Evolutionary conservation across 768 basidiomycete genomes (phyloP), one percentile per base, ranked within the genome.

Genomic region (Rhizopogon salebrosus): DNA sequence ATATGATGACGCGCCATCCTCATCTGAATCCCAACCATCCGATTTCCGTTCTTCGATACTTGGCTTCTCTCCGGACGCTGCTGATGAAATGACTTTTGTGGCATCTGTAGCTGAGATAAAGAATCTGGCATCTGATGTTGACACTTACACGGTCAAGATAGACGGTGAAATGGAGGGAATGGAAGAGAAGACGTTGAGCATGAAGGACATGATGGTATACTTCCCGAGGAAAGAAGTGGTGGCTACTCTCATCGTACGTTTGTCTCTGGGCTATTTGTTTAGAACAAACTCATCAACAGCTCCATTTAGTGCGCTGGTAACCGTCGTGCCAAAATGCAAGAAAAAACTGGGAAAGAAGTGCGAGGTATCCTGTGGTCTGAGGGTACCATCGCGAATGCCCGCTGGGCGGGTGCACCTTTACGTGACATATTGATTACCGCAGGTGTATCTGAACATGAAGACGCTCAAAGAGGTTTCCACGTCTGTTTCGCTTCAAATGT

Each of bases 341-440:
- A 71, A 6, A 74, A 78, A 37, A 83, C 80, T 52, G 70, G 74
- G 0, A 55, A 37, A 14, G 37, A 52, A 2, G 84, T 85, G 0
- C 68, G 79, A 35, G 84, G 84, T 7, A 76, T 87, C 22, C 75
- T 73, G 3, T 87, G 85, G 85, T 72, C 72, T 20, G 82, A 84
- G 53, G 87, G 83, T 18, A 84, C 83, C n/a, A 79, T 85, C 42
- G 80, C 80, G 52, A 89, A 89, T 63, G 80, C 79, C 58, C 73
- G 69, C 53, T 89, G 87, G 87, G 74, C 75, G 3, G 87, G 87
- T 14, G 77, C 79, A 1, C 71, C 74, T 0, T 65, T 89, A 9
- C 72, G 79, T 20, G 80, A 87, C 51, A 58, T 88, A 26, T 74
- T 89, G 53, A 66, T 72, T 9, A 62, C 72, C 37, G 68, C 70